A percentile compares a stretch with the other conserved stretches of the same genome.
phyloP scores from a whole-genome alignment of 768 basidiomycete species.

The Tulasnella sp. region DNA sequence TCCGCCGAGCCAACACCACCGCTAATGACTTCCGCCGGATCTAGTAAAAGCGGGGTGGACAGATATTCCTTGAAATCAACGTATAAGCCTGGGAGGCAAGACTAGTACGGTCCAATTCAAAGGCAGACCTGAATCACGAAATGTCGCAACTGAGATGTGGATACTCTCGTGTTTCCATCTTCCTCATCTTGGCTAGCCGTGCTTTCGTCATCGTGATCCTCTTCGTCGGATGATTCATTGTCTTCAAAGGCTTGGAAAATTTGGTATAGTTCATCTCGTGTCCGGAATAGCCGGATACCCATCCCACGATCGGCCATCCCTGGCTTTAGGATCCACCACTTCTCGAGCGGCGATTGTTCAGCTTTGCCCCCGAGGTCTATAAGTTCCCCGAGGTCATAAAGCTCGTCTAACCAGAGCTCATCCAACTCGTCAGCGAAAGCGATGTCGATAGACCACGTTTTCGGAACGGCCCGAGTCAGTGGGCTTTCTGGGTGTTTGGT shows the following conservation, averaged over 20 bases:
- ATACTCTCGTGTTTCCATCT: slow-evolving; percentile 37
- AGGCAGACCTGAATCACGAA: slow-evolving; percentile 82
- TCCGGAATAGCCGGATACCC: slow-evolving; percentile 85
- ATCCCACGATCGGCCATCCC: slow-evolving; percentile 95
- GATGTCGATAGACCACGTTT: slow-evolving; percentile 75
- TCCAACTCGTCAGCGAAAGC: slow-evolving; percentile 90
- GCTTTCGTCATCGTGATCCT: slow-evolving; percentile 24
- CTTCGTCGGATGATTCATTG: slow-evolving; percentile 38
- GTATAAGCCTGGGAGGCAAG: not conserved
- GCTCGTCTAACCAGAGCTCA: slow-evolving; percentile 84
- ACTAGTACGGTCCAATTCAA: not conserved
- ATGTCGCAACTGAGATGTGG: slow-evolving; percentile 81
- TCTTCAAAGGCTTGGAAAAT: slow-evolving; percentile 80
- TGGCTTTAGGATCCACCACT: slow-evolving; percentile 95
- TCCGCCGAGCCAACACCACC: slow-evolving; percentile 5
- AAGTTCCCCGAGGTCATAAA: slow-evolving; percentile 68
- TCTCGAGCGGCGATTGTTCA: slow-evolving; percentile 19
- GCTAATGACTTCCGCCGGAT: slow-evolving; percentile 37
- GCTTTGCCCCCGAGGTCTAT: slow-evolving; percentile 32
- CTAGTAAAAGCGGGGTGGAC: slow-evolving; percentile 60
- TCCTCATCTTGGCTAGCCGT: slow-evolving; percentile 17
- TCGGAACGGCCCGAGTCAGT: slow-evolving; percentile 46
- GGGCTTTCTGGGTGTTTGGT: slow-evolving; percentile 54
- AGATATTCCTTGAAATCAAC: slow-evolving; percentile 64
- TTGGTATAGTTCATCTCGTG: slow-evolving; percentile 50